Evolutionary conservation across 2,329 filamentous ascomycete genomes (phyloP), one percentile per base, ranked within the genome.

Genomic region (Ceratocystis colombiana): DNA sequence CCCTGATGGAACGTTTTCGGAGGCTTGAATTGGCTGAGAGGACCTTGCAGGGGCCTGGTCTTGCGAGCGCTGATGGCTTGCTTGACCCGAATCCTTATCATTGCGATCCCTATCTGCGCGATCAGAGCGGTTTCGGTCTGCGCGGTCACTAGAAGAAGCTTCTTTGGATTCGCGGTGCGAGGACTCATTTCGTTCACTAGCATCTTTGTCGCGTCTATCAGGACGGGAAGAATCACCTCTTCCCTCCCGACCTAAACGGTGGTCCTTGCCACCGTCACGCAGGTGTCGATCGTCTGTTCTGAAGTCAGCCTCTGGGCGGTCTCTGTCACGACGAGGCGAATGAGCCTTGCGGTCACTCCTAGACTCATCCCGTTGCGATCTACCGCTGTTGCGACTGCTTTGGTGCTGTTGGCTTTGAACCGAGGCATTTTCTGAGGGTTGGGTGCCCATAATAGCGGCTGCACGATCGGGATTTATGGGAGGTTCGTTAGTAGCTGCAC

Each of bases 381-480:
- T 45, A 25, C n/a, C 22, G n/a, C 64, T 25, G 55, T 62, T 59
- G 22, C 25, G 37, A 33, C 61, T 55, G n/a, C n/a, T 12, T 50
- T 12, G 15, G 8, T 64, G 62, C n/a, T 41, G 37, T n/a, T 44
- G 48, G 7, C 48, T 33, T 7, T 57, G 48, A 2, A 10, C 33
- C 10, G 33, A 8, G 2, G 41, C 33, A 5, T 28, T 17, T 30
- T 64, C 65, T 12, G 53, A 62, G 28, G 25, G 41, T 20, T 68
- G 64, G 3, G 55, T 64, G 68, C 20, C 74, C 72, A 41, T 71
- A 64, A 83, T 78, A 4, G 82, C 73, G 7, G 80, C 77, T 37
- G 81, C 80, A 66, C 82, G 77, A 64, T 83, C 80, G 1, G 82
- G 81, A 68, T 84, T 84, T 70, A 84, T 80, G 7, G 76, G 74